These are phyloP conservation scores for Flaveria trinervia DNA, from an alignment of 129 eudicot species.

Conservation along the genomic window DNA sequence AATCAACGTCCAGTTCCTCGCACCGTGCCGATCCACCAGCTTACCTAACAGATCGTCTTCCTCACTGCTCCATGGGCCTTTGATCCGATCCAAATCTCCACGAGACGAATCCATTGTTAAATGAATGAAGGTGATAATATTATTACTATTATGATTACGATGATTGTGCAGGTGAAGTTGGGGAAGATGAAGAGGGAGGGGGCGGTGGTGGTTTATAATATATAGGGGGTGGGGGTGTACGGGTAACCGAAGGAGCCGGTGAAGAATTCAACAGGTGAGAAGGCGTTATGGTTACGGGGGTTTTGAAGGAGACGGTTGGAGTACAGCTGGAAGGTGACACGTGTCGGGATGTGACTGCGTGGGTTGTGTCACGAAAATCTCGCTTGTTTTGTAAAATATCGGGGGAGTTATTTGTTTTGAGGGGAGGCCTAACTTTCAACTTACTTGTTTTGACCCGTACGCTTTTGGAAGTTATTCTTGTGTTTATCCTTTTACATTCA, in stretches of 20 bases:
- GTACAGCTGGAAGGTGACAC: conserved; percentile 46
- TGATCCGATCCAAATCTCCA: conserved; percentile 36
- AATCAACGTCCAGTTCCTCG: conserved; percentile 45
- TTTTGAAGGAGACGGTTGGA: conserved; percentile 35
- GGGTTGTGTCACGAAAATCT: conserved; percentile 31
- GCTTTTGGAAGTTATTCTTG: conserved; percentile 24
- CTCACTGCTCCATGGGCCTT: conserved; percentile 51
- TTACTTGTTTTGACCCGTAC: conserved; percentile 33
- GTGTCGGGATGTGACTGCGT: conserved; percentile 32
- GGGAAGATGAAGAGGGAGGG: conserved; percentile 19
- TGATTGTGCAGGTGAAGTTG: too few relatives aligned
- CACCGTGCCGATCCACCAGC: conserved; percentile 39
- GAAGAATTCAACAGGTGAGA: conserved; percentile 32
- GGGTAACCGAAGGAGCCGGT: conserved; percentile 49
- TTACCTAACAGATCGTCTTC: conserved; percentile 33
- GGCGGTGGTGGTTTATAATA: background rate
- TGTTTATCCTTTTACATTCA: background rate
- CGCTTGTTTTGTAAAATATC: conserved; percentile 22
- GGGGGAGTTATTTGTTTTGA: conserved; percentile 31
- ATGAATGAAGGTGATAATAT: background rate
- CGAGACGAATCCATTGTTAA: conserved; percentile 15
- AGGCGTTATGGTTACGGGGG: conserved; percentile 47
- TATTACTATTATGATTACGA: too few relatives aligned
- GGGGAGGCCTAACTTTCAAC: conserved; percentile 23
- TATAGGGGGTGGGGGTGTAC: conserved; percentile 21